Conservation (phyloP, 148 eudicot genomes). For the Chenopodium suecicum region DNA sequence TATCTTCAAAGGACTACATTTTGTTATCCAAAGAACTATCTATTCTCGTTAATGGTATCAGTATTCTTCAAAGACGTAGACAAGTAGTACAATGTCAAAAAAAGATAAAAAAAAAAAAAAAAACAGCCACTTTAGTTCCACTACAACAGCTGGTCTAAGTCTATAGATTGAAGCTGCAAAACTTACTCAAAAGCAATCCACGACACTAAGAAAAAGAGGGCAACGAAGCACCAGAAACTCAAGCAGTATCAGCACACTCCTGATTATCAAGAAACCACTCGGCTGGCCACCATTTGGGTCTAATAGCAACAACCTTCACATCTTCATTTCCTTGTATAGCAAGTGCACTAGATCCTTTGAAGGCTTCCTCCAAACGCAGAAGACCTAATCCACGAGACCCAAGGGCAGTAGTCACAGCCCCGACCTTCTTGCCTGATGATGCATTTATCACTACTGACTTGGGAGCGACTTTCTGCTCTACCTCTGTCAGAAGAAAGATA, state of each 20-base stretch:
- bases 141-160: background rate
- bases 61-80: background rate
- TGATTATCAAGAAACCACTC: conserved; percentile 63
- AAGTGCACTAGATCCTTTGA: conserved; percentile 43
- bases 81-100: background rate
- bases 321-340: conserved; percentile 60
- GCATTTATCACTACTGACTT: conserved; percentile 51
- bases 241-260: conserved; percentile 36
- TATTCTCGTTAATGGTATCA: background rate
- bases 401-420: conserved; percentile 70
- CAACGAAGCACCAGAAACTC: conserved; percentile 2
- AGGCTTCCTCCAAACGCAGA: conserved; percentile 72
- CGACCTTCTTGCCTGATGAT: conserved; percentile 64
- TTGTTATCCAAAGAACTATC: background rate
- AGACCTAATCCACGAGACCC: conserved; percentile 84
- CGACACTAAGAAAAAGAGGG: background rate
- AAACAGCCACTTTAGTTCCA: conserved; percentile 20
- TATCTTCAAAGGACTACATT: background rate
- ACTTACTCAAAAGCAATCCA: background rate
- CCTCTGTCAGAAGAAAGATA: conserved; percentile 38
- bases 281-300: conserved; percentile 90
- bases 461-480: conserved; percentile 68
- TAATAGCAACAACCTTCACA: conserved; percentile 57
- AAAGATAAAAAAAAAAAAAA: too few relatives aligned
- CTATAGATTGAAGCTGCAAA: conserved; percentile 10